These are phyloP conservation scores for Crinitomyces ghanaensis DNA, from an alignment of 805 yeast genomes.

Conservation along the genomic window DNA sequence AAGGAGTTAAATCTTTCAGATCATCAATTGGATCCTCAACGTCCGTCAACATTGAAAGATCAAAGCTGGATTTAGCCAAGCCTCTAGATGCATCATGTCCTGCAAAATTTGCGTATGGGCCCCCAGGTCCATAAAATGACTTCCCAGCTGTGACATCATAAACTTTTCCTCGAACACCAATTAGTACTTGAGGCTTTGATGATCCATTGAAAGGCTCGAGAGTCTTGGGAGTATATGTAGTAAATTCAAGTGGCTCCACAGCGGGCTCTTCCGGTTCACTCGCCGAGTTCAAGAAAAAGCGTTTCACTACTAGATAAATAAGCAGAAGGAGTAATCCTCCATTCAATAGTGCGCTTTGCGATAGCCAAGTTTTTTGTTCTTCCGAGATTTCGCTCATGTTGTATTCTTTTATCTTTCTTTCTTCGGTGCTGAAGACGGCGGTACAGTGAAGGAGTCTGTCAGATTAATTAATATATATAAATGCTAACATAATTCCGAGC, in stretches of 20 bases:
- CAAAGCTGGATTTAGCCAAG: slow-evolving; percentile 79
- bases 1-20: slow-evolving; percentile 45
- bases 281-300: no score
- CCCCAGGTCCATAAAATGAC: slow-evolving; percentile 88
- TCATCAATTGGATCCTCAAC: slow-evolving; percentile 71
- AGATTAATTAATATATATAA: no score
- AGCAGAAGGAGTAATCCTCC: no score
- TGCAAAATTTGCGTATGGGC: slow-evolving; percentile 89
- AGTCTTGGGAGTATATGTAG: slow-evolving; percentile 58
- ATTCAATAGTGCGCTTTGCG: no score
- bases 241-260: slow-evolving; percentile 26
- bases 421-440: no score
- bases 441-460: no score
- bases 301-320: no score
- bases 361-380: no score
- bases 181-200: slow-evolving; percentile 67
- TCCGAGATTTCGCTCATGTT: no score
- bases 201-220: slow-evolving; percentile 70
- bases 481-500: no score
- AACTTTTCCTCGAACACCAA: slow-evolving; percentile 78
- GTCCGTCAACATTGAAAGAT: slow-evolving; percentile 48
- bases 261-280: no score
- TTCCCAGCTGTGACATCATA: slow-evolving; percentile 75
- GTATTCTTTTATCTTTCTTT: no score
- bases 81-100: slow-evolving; percentile 95